A percentile compares a stretch with the other conserved stretches of the same genome.
Conservation (phyloP, 2,329 filamentous ascomycete genomes). For the Xylariaceae sp. region DNA sequence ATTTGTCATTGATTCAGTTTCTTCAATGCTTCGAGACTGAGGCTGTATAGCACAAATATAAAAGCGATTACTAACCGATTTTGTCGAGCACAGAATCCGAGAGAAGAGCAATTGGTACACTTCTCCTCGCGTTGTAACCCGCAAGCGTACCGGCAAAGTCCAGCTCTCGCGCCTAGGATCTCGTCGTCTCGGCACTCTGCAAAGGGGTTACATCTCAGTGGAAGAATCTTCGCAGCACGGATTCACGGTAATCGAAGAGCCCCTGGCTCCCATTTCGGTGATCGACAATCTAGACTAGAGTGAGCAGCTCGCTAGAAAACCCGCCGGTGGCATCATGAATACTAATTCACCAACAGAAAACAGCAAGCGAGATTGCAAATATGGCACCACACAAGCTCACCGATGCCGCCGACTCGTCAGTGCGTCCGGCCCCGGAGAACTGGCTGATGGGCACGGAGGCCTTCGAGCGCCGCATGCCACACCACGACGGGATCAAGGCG, state of each 20-base stretch:
- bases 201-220: conserved; percentile 20
- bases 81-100: conserved; percentile 30
- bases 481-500: conserved; percentile 64
- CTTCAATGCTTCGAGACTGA: background rate
- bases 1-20: no score
- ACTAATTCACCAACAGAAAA: no score
- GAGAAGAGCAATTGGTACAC: conserved; percentile 40
- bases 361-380: no score
- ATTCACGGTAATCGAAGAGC: conserved; percentile 19
- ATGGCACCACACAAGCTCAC: conserved; percentile 41
- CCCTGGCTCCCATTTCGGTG: background rate
- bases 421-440: conserved; percentile 31
- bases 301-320: no score
- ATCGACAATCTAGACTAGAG: background rate
- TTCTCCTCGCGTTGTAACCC: conserved; percentile 36
- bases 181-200: conserved; percentile 18
- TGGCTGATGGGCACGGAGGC: conserved; percentile 53
- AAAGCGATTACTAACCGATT: background rate
- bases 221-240: conserved; percentile 14
- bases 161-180: conserved; percentile 35
- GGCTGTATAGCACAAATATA: background rate
- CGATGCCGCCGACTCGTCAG: background rate
- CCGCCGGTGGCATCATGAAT: no score
- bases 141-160: conserved; percentile 38
- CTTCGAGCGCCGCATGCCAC: conserved; percentile 55